These are phyloP conservation scores for Sphaceloma murrayae DNA, from an alignment of 2,329 filamentous ascomycete genomes.

Conservation along the genomic window DNA sequence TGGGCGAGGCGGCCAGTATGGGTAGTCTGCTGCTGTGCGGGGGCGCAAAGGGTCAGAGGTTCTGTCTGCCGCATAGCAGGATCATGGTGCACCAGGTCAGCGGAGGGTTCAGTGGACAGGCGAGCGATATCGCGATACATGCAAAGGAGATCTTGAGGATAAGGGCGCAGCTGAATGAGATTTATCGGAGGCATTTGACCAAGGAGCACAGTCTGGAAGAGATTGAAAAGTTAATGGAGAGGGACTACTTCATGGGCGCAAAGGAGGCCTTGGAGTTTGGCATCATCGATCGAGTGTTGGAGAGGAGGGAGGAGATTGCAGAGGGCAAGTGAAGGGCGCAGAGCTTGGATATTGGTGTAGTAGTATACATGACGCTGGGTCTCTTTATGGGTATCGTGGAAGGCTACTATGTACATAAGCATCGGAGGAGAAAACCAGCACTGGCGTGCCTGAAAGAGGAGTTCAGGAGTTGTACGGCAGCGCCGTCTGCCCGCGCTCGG, in stretches of 20 bases:
- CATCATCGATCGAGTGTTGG: constrained; percentile 81
- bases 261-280: constrained; percentile 82
- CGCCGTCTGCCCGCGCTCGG: constrained; percentile 42
- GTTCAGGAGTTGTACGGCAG: constrained; percentile 26
- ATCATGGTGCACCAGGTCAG: constrained; percentile 97
- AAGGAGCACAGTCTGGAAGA: constrained; percentile 63
- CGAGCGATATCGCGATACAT: constrained; percentile 85
- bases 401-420: constrained; percentile 11
- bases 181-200: constrained; percentile 80
- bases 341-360: too few relatives aligned
- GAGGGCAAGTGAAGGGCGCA: constrained; percentile 9
- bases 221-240: constrained; percentile 91
- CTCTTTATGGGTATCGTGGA: not conserved
- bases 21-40: constrained; percentile 80
- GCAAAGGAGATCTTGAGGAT: constrained; percentile 92
- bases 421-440: not conserved
- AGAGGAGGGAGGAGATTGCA: constrained; percentile 46
- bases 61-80: constrained; percentile 80
- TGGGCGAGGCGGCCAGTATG: constrained; percentile 93
- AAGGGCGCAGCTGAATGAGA: constrained; percentile 75
- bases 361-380: not conserved
- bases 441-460: not conserved
- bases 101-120: constrained; percentile 60
- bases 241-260: constrained; percentile 87
- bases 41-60: constrained; percentile 74